Conservation (phyloP, 2,329 filamentous ascomycete species). For the Cladosporium sp. region DNA sequence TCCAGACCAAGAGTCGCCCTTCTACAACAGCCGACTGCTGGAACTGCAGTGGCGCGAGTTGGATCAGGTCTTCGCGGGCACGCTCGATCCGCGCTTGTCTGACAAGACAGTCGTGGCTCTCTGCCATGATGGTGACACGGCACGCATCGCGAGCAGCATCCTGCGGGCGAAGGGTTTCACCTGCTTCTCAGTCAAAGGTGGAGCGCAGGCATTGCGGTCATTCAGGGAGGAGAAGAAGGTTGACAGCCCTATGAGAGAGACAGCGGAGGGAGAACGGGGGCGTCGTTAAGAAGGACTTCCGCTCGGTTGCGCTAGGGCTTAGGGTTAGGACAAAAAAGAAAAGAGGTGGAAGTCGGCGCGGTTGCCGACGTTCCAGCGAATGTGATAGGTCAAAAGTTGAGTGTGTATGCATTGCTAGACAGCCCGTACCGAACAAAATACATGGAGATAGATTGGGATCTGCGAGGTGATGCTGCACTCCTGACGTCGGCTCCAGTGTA, state of each 20-base stretch:
- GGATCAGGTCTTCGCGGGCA: constrained; percentile 35
- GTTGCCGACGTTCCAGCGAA: no score
- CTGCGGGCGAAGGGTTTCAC: constrained; percentile 42
- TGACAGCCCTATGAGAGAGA: constrained; percentile 2
- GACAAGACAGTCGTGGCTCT: constrained; percentile 40
- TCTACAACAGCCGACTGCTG: constrained; percentile 40
- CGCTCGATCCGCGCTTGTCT: constrained; percentile 20
- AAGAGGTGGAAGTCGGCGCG: no score
- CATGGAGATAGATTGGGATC: no score
- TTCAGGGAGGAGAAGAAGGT: neutral
- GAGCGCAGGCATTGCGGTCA: neutral
- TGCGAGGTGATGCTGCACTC: no score
- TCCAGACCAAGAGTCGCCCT: constrained; percentile 37
- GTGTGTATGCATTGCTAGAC: no score
- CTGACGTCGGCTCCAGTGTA: no score
- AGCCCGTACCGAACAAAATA: no score
- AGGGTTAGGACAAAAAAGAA: no score
- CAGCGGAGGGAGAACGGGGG: constrained; percentile 4
- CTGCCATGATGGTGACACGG: constrained; percentile 51
- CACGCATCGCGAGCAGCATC: constrained; percentile 49
- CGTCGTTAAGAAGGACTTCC: neutral
- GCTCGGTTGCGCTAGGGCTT: no score
- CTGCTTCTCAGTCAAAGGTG: neutral
- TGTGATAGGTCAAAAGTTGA: no score
- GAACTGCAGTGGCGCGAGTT: constrained; percentile 44